Evolutionary conservation across 1,284 basidiomycete genomes (phyloP).

Genomic region (Boletus smithii): DNA sequence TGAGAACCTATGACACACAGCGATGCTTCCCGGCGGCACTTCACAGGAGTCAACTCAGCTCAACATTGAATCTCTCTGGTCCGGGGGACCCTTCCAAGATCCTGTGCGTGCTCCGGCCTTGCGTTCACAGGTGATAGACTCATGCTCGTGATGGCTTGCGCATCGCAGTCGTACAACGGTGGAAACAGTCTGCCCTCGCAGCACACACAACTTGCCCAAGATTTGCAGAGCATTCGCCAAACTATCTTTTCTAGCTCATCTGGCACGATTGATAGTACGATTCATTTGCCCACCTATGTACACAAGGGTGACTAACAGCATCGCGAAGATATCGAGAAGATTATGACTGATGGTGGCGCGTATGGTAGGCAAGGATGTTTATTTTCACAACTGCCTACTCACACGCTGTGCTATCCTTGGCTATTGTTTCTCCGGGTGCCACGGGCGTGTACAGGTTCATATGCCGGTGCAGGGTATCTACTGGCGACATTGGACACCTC

Average conservation of each 20-base stretch:
- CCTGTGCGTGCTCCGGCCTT: slow-evolving; percentile 39
- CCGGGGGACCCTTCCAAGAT: slow-evolving; percentile 68
- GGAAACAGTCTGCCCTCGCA: slow-evolving; percentile 58
- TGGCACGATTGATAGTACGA: slow-evolving; percentile 58
- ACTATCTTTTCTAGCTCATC: slow-evolving; percentile 55
- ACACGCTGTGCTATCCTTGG: background rate
- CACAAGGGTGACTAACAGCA: slow-evolving; percentile 1
- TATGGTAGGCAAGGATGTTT: slow-evolving; percentile 47
- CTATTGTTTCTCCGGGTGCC: slow-evolving; percentile 1
- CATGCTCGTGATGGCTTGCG: background rate
- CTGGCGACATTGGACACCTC: slow-evolving; percentile 47
- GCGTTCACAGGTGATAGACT: background rate
- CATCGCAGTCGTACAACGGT: slow-evolving; percentile 56
- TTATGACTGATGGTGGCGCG: slow-evolving; percentile 53
- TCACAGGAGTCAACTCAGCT: slow-evolving; percentile 58
- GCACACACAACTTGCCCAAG: slow-evolving; percentile 41
- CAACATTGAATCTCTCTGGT: slow-evolving; percentile 74
- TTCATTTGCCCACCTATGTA: background rate
- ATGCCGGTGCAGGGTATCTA: slow-evolving; percentile 62
- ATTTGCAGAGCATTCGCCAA: slow-evolving; percentile 53
- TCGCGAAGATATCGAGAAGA: slow-evolving; percentile 49
- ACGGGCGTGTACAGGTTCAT: slow-evolving; percentile 54
- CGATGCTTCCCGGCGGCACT: slow-evolving; percentile 64
- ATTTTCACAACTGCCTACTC: slow-evolving; percentile 1
- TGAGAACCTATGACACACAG: slow-evolving; percentile 32